Conservation (phyloP, 2,329 filamentous ascomycete genomes). For the Colletotrichum brevisporum region DNA sequence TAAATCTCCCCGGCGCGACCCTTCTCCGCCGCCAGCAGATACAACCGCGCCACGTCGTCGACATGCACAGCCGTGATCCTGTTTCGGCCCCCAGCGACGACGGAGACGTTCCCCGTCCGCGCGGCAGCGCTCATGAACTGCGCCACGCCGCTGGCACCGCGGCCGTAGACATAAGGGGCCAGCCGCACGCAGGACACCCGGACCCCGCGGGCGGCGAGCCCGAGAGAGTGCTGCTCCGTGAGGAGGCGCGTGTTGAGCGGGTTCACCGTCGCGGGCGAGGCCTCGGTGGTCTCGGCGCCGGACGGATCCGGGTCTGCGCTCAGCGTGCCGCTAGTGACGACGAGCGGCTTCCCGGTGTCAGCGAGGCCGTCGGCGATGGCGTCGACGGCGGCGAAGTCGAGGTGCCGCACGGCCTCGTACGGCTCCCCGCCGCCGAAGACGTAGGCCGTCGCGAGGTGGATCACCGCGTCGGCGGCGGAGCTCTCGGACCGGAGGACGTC, state of each 20-base stretch:
- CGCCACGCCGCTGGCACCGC: slow-evolving; percentile 54
- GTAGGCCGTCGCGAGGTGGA: slow-evolving; percentile 57
- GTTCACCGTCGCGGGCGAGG: slow-evolving; percentile 42
- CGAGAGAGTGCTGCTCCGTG: slow-evolving; percentile 50
- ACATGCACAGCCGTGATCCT: slow-evolving; percentile 55
- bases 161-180: slow-evolving; percentile 60
- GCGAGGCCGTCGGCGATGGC: slow-evolving; percentile 52
- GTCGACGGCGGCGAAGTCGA: slow-evolving; percentile 53
- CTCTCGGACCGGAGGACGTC: slow-evolving; percentile 55
- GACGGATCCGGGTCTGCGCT: slow-evolving; percentile 43
- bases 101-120: slow-evolving; percentile 46
- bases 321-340: slow-evolving; percentile 52
- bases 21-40: slow-evolving; percentile 54
- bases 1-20: slow-evolving; percentile 51
- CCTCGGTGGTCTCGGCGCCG: slow-evolving; percentile 48
- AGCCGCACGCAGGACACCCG: slow-evolving; percentile 54
- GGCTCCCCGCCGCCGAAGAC: slow-evolving; percentile 47
- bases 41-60: slow-evolving; percentile 58
- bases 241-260: slow-evolving; percentile 46
- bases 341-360: slow-evolving; percentile 52
- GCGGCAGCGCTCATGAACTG: slow-evolving; percentile 50
- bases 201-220: slow-evolving; percentile 49
- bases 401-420: slow-evolving; percentile 43
- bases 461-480: slow-evolving; percentile 56
- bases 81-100: slow-evolving; percentile 49